Conservation (phyloP, 1,284 basidiomycete species). For the Leccinum subrobustum region DNA sequence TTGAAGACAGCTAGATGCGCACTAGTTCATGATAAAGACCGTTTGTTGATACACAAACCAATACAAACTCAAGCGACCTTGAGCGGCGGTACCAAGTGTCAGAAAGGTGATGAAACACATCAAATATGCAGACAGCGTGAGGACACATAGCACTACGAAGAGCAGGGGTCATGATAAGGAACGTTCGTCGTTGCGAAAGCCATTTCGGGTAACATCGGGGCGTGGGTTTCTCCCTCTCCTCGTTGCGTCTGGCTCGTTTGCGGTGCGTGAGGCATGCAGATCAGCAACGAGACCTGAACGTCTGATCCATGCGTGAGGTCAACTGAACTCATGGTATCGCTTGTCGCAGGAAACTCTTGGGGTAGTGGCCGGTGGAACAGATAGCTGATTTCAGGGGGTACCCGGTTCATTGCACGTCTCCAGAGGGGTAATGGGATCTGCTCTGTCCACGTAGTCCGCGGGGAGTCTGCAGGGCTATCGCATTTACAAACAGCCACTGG, state of each 20-base stretch:
- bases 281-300: slow-evolving; percentile 28
- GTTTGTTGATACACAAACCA: neutral
- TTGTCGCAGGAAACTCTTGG: neutral
- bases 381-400: slow-evolving; percentile 30
- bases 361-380: slow-evolving; percentile 26
- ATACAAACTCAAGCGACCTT: neutral
- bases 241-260: neutral
- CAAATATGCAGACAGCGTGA: slow-evolving; percentile 1
- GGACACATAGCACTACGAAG: slow-evolving; percentile 10
- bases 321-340: neutral
- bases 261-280: slow-evolving; percentile 27
- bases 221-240: neutral
- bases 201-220: slow-evolving; percentile 16
- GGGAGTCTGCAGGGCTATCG: neutral
- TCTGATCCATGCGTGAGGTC: slow-evolving; percentile 21
- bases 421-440: slow-evolving; percentile 18
- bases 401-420: slow-evolving; percentile 15
- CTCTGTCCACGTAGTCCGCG: slow-evolving; percentile 1
- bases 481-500: slow-evolving; percentile 25
- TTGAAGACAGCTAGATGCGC: neutral
- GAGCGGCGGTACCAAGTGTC: slow-evolving; percentile 1
- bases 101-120: slow-evolving; percentile 6
- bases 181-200: slow-evolving; percentile 27
- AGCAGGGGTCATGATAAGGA: slow-evolving; percentile 14
- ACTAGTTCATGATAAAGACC: neutral